Evolutionary conservation across 2,329 filamentous ascomycete species (phyloP), one percentile per base, ranked within the genome.

Genomic region (Fusarium coicis): DNA sequence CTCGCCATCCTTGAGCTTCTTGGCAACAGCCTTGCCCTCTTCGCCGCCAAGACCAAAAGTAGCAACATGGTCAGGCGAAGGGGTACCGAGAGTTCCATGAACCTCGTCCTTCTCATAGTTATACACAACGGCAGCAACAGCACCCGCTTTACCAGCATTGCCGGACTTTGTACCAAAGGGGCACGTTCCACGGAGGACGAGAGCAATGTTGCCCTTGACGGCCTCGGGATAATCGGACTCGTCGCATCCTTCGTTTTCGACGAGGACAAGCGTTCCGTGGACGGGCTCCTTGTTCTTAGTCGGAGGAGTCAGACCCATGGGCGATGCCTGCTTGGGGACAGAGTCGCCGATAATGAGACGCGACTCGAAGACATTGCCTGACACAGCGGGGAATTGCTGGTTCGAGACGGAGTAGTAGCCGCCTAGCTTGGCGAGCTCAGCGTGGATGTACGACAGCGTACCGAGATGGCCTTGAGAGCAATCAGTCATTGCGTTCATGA

Each of bases 151-250:
- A 46, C 91, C 92, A 10, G 93, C 93, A 19, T 88, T 83, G 59
- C 86, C 87, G 3, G 92, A 92, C 84, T 96, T 96, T 66, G 86
- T 82, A 16, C 91, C 92, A 74, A 96, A 96, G 12, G 89, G 74
- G 78, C 93, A 96, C 4, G 82, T 85, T 59, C 93, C 93, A 62
- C 93, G 90, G 36, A 86, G 85, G 72, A 96, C 87, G 42, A 96
- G 85, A 15, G 92, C 93, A 66, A 96, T 91, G 65, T 89, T 89
- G 55, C 90, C 92, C 15, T 84, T 80, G 8, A 92, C 83, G 2
- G 83, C 81, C 4, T 85, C 77, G 4, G 92, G 89, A 78, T 90
- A 95, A 81, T 95, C 92, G 5, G 85, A 83, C 10, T 84, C 81
- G 21, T 87, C 79, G 79, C 93, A 95, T 52, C 93, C 93, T 10